These are phyloP conservation scores for Camellia sinensis DNA, from an alignment of 148 eudicot species.

Conservation along the genomic window DNA sequence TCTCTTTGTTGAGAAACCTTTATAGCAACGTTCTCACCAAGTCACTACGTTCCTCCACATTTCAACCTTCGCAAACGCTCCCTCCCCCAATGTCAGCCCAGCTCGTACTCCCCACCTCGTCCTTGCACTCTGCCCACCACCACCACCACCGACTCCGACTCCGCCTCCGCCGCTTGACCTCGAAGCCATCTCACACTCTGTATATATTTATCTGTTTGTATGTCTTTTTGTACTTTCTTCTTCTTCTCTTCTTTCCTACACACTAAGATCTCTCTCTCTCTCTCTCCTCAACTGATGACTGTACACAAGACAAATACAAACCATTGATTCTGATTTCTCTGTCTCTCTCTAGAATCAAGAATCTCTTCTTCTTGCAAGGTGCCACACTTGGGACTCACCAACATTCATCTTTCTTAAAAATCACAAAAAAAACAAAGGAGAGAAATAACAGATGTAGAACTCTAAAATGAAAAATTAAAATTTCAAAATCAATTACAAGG, in stretches of 20 bases:
- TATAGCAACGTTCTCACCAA: constrained; percentile 52
- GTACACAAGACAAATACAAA: constrained; percentile 33
- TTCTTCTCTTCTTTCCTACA: too few relatives aligned
- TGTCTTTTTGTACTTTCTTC: too few relatives aligned
- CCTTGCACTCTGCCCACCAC: constrained; percentile 1
- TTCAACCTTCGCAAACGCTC: constrained; percentile 58
- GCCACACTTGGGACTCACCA: constrained; percentile 52
- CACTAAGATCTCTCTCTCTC: not conserved
- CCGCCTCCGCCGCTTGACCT: constrained; percentile 13
- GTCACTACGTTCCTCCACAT: constrained; percentile 45
- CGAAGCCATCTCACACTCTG: constrained; percentile 27
- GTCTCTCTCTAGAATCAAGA: constrained; percentile 13
- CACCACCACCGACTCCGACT: too few relatives aligned
- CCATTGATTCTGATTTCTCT: constrained; percentile 19
- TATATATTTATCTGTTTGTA: not conserved
- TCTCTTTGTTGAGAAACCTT: constrained; percentile 59
- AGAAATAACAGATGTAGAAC: not conserved
- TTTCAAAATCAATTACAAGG: too few relatives aligned
- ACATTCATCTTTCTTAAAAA: constrained; percentile 33
- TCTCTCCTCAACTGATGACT: not conserved
- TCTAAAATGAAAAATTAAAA: too few relatives aligned
- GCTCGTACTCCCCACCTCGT: constrained; percentile 49
- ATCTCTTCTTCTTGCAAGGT: constrained; percentile 57
- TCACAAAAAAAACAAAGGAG: not conserved
- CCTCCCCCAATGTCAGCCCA: constrained; percentile 59